Base-by-base conservation (phyloP, 2,329 filamentous ascomycete genomes). In the Sporothrix globosa region DNA sequence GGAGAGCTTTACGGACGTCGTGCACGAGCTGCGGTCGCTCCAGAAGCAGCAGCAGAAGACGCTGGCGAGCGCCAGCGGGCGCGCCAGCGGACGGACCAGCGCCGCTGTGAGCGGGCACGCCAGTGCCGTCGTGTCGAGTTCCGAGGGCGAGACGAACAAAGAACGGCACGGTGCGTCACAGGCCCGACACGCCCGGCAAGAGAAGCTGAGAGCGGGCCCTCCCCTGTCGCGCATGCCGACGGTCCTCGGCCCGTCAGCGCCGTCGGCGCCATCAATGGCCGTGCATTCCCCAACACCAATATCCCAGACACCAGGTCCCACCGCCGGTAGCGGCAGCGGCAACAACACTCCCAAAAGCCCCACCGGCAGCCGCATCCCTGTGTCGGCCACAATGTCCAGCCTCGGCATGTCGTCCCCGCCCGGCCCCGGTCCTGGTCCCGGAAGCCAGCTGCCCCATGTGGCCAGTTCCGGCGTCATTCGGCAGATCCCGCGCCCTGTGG, bases 1-100 rank as follows among this genome's bases (percentile, higher is more conserved):
- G 78, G 93, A 97, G 80, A 91, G 93, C 17, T 95, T 98, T 78
- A 87, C 91, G 2, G 92, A 97, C 72, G 90, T 97, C n/a, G 87
- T 93, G 70, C 88, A 88, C 73, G 92, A 96, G 79, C 90, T 97
- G 78, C 88, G 91, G 73, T 87, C 88, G 73, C 81, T 87, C 78
- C 87, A 83, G 79, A 79, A 78, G 73, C 80, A 74, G 67, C 72
- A 73, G 65, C 67, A 71, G 46, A 24, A 67, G 24, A 30, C 52
- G 1, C 46, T 54, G 46, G 44, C 79, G 61, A 77, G 79, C 9
- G 5, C 24, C 6, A 14, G 41, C 88, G 91, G 73, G 87, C 88
- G 73, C 81, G 87, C 78, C 87, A 83, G 73, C 80, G 73, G 69
- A 52, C 71, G 68, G 48, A 70, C 79, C 63, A 77, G 79, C 63